phyloP scores from a whole-genome alignment of 163 green algal species.

The Scenedesmus sp. region DNA sequence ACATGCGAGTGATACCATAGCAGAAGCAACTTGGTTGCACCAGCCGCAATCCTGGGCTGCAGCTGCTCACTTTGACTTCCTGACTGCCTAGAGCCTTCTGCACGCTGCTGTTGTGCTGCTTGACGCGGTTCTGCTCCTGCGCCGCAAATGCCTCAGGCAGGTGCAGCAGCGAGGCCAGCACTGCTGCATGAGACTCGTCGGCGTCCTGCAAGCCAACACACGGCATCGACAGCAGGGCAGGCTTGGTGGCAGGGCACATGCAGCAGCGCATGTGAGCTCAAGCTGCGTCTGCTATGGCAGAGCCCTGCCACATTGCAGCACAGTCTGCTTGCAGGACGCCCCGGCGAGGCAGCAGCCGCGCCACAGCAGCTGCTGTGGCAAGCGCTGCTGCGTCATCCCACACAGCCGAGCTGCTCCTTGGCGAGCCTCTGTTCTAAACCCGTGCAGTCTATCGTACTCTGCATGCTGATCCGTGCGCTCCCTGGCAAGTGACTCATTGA shows the following conservation, averaged over 20 bases:
- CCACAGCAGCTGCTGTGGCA: neutral
- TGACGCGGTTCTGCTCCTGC: neutral
- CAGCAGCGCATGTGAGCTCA: no score
- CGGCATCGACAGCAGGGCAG: neutral
- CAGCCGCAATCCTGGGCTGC: neutral
- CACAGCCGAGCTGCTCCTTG: no score
- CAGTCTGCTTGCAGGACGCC: no score
- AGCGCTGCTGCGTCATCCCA: neutral
- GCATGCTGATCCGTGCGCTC: no score
- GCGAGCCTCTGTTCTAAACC: no score
- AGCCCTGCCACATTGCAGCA: no score
- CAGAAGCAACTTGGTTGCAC: neutral
- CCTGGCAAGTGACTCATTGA: no score
- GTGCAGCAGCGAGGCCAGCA: conserved; percentile 68
- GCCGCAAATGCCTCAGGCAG: conserved; percentile 58
- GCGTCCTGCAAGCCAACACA: neutral
- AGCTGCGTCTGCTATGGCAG: no score
- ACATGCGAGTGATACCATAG: neutral
- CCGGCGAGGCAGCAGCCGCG: neutral
- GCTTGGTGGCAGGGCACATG: neutral
- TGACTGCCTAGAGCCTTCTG: conserved; percentile 37
- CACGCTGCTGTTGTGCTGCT: conserved; percentile 67
- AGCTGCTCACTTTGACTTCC: conserved; percentile 46
- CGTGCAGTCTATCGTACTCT: no score
- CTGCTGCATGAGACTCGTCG: conserved; percentile 48